Evolutionary conservation across 2,329 filamentous ascomycete species (phyloP).

Genomic region (Cyphellophora attinorum): DNA sequence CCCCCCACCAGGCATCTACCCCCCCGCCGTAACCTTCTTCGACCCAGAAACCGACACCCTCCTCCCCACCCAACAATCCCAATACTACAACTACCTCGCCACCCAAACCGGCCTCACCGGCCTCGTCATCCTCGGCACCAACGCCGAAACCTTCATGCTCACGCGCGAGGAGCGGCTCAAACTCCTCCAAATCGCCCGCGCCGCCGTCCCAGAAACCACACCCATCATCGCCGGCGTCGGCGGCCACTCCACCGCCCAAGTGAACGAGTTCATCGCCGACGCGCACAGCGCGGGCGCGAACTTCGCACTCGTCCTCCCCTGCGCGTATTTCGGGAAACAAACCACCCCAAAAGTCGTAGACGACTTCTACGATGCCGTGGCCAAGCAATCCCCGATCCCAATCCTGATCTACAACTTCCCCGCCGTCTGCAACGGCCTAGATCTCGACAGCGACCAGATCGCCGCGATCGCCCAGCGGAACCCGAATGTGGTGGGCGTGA

Average conservation of each 20-base stretch:
- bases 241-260: constrained; percentile 56
- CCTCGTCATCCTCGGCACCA: constrained; percentile 46
- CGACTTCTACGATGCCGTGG: constrained; percentile 51
- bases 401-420: constrained; percentile 62
- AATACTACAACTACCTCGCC: constrained; percentile 45
- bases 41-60: constrained; percentile 39
- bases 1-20: constrained; percentile 39
- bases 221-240: constrained; percentile 56
- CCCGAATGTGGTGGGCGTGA: constrained; percentile 53
- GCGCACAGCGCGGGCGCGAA: constrained; percentile 52
- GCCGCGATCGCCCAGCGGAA: constrained; percentile 41
- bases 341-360: constrained; percentile 49
- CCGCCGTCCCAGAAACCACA: constrained; percentile 42
- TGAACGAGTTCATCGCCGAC: constrained; percentile 50
- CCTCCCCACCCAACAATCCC: constrained; percentile 37
- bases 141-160: constrained; percentile 47
- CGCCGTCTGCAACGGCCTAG: constrained; percentile 57
- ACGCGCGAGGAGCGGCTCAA: constrained; percentile 50
- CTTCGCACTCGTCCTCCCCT: constrained; percentile 51
- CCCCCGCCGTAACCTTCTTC: constrained; percentile 47
- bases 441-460: constrained; percentile 57
- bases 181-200: constrained; percentile 47
- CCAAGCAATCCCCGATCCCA: constrained; percentile 42
- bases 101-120: constrained; percentile 41
- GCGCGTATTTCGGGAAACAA: constrained; percentile 55